Evolutionary conservation across 306 rosid genomes (phyloP), one percentile per base, ranked within the genome.

Genomic region (Urtica urens): DNA sequence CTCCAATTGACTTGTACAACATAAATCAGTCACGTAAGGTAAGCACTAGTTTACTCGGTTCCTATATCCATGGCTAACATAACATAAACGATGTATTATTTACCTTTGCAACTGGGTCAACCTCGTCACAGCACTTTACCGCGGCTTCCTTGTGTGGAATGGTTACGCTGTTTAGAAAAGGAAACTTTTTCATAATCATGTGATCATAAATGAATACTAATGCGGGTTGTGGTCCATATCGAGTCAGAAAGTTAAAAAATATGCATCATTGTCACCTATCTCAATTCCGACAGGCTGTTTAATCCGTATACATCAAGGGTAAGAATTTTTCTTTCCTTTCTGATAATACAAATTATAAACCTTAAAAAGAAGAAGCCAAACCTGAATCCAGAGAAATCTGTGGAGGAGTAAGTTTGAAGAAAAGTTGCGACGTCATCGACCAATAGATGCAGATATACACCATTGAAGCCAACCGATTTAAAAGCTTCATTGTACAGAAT

Each of bases 31-130:
- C 52, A 57, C 12, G n/a, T n/a, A n/a, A n/a, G n/a, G n/a, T n/a
- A n/a, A n/a, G n/a, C n/a, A n/a, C n/a, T n/a, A n/a, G n/a, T n/a
- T n/a, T n/a, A n/a, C n/a, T n/a, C n/a, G n/a, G n/a, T n/a, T n/a
- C 62, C n/a, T n/a, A n/a, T n/a, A n/a, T n/a, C n/a, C n/a, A n/a
- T n/a, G n/a, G n/a, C n/a, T n/a, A 50, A 15, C 24, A 48, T 40
- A 62, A 59, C 14, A 64, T 27, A 20, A 51, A 28, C 35, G 51
- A 31, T 31, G 41, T 22, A n/a, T 17, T 40, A 66, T 55, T 49
- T 77, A 90, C 97, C 95, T 81, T 79, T 38, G 87, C 97, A 38
- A 84, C 76, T 47, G 95, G 94, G 72, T 84, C 94, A 31, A 90
- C 92, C 67, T 84, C 95, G 14, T 90, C 97, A 57, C 95, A 90